Base-by-base conservation (phyloP, 1,284 basidiomycete genomes). In the Cryptococcus floricola region DNA sequence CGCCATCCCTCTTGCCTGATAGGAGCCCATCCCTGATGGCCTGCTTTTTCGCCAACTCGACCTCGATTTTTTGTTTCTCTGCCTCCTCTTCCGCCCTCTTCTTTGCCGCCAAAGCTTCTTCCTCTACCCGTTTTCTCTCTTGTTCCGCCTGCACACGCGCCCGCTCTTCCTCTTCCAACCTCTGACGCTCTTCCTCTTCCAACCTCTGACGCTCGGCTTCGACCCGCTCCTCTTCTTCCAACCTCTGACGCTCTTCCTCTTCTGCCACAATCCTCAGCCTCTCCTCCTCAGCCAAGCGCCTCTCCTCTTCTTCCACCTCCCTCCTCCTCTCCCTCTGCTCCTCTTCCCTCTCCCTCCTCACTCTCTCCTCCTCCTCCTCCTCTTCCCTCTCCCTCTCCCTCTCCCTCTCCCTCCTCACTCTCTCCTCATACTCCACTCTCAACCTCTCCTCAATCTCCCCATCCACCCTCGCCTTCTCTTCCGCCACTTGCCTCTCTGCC, bases 1-100 rank as follows among this genome's bases (percentile, higher is more conserved):
- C 64, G 7, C 72, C 74, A 4, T 60, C 58, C 2, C 38, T 16
- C 48, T 67, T 71, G 4, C 61, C 63, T n/a, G 48, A 58, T 39
- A 37, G 19, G 14, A 71, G 47, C 19, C 48, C 48, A 9, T 61
- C 53, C 25, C 50, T 50, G 1, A 64, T 50, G 3, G 46, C 52
- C 39, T 53, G 39, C 49, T 65, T 66, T 45, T 59, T 53, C 31
- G 43, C 27, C 9, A n/a, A 13, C 42, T 65, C 60, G n/a, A 31
- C 52, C 38, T 61, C 58, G 5, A 47, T 47, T 31, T 42, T 53
- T 25, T 41, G 48, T 19, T 48, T 46, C 45, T 58, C 37, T 39
- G 46, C 23, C 39, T 57, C 49, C 19, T 50, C 48, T 25, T 45
- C 39, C 31, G 14, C 39, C 46, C 16, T 48, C 46, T 54, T 58